Percentiles rank a stretch among this genome's conserved stretches.
Evolutionary conservation across 441 rosid genomes (phyloP).

Genomic region (Aquilaria agallochum): DNA sequence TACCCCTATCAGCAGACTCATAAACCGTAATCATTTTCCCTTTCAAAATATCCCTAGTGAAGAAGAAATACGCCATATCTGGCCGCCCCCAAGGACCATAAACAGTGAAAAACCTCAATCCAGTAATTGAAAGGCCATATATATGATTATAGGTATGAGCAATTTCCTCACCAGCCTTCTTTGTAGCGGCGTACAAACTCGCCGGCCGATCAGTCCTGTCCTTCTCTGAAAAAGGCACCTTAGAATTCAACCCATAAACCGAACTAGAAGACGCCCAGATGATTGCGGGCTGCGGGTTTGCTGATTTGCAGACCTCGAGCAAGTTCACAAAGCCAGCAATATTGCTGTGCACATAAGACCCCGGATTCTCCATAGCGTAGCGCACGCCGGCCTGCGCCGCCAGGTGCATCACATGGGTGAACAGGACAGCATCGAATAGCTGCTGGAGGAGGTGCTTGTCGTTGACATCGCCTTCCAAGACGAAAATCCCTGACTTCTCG

Average conservation of each 20-base stretch:
- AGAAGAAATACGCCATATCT: conserved; percentile 82
- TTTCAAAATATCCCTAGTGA: conserved; percentile 59
- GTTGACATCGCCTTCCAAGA: conserved; percentile 62
- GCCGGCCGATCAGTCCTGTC: conserved; percentile 77
- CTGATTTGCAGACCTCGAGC: conserved; percentile 54
- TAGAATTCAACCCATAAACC: conserved; percentile 60
- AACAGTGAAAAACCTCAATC: conserved; percentile 77
- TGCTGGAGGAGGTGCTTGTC: conserved; percentile 39
- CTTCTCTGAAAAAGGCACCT: conserved; percentile 75
- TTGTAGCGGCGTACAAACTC: conserved; percentile 76
- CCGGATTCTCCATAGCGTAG: conserved; percentile 71
- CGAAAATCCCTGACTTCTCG: conserved; percentile 47
- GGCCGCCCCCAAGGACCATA: conserved; percentile 91
- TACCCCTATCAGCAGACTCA: conserved; percentile 52
- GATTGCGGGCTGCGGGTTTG: conserved; percentile 57
- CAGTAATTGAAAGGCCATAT: conserved; percentile 73
- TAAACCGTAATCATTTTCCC: conserved; percentile 53
- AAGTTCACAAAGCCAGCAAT: conserved; percentile 61
- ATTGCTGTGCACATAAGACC: conserved; percentile 65
- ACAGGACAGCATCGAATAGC: conserved; percentile 44
- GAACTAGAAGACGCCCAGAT: conserved; percentile 85
- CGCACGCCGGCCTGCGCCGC: conserved; percentile 88
- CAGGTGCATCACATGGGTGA: conserved; percentile 77
- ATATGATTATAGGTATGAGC: conserved; percentile 74
- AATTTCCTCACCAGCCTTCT: conserved; percentile 78